Evolutionary conservation across 495 filamentous ascomycete genomes (phyloP), one percentile per base, ranked within the genome.

Genomic region (Hyaloscypha hepaticicola): DNA sequence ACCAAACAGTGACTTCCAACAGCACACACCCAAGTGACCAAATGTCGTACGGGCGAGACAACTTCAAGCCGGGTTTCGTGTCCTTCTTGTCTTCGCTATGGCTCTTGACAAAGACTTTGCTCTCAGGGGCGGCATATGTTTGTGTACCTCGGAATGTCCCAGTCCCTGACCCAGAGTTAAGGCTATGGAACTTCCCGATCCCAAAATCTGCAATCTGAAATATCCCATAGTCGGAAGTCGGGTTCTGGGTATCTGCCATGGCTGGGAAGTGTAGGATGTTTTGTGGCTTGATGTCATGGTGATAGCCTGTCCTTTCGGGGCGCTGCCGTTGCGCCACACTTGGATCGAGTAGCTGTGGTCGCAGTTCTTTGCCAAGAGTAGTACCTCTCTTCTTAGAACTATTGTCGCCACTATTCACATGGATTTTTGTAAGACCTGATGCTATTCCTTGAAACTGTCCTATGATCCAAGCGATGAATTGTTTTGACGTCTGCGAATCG

Each of bases 221-320:
- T 19, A 50, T 50, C 5, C 48, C 48, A 50, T n/a, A 24, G 16
- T 19, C 19, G 5, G 48, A 24, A 24, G 19, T n/a, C 22, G 16
- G 19, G 16, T 24, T 50, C 22, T 50, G 16, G 48, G 22, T 50
- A 50, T 50, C 48, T n/a, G 52, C 21, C 16, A 55, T 25, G 14
- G 16, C 12, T 16, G 52, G 12, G 26, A 55, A 55, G 26, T 55
- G 52, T 16, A 55, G 22, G 22, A 55, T 19, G 52, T 55, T 55
- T 25, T 55, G 52, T 16, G 52, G 52, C 26, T 55, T 55, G 26
- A 55, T 55, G 25, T 55, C 52, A 26, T 55, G 52, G 25, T 55
- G 52, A 55, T 55, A 55, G 25, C 52, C 52, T 25, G 52, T 55
- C 5, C 52, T 22, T 25, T 55, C 52, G 26, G 52, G 52, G 8